Percentiles rank a stretch among this genome's conserved stretches.
These are phyloP conservation scores for Sporothrix protearum DNA, from an alignment of 2,329 filamentous ascomycete species.

Conservation along the genomic window DNA sequence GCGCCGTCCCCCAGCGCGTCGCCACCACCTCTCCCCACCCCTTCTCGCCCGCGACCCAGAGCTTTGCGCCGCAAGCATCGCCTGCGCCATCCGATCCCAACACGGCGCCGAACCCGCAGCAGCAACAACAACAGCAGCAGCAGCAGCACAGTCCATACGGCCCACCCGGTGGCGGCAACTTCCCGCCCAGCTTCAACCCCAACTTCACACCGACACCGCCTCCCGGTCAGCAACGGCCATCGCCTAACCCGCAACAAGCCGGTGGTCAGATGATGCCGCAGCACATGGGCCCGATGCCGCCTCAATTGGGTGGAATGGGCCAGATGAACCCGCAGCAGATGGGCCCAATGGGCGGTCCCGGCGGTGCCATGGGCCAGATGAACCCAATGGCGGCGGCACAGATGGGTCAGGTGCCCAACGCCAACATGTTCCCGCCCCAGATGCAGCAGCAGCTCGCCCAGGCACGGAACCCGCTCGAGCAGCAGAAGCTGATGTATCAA, in stretches of 20 bases:
- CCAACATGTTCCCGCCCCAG: conserved; percentile 35
- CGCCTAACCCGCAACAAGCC: conserved; percentile 52
- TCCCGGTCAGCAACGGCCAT: conserved; percentile 47
- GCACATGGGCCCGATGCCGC: conserved; percentile 36
- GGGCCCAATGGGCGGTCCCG: conserved; percentile 25
- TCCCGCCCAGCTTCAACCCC: conserved; percentile 56
- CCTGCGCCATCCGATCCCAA: conserved; percentile 72
- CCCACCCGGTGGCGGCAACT: conserved; percentile 50
- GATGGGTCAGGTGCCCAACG: conserved; percentile 42
- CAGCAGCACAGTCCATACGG: conserved; percentile 65
- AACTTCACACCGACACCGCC: conserved; percentile 57
- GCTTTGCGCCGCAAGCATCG: conserved; percentile 69
- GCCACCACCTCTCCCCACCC: conserved; percentile 90
- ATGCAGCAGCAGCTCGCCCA: conserved; percentile 42
- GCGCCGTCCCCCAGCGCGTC: conserved; percentile 68
- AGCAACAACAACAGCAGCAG: conserved; percentile 50
- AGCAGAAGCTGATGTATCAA: conserved; percentile 76
- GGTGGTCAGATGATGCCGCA: conserved; percentile 54
- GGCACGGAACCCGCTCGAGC: conserved; percentile 59
- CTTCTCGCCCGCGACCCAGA: conserved; percentile 73
- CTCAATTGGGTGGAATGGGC: conserved; percentile 39
- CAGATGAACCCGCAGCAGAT: conserved; percentile 22
- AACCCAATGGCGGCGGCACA: conserved; percentile 33
- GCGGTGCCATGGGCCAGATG: conserved; percentile 38
- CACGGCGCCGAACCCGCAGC: conserved; percentile 46